phyloP scores from a whole-genome alignment of 2,329 filamentous ascomycete genomes.

The Alternaria postmessia region DNA sequence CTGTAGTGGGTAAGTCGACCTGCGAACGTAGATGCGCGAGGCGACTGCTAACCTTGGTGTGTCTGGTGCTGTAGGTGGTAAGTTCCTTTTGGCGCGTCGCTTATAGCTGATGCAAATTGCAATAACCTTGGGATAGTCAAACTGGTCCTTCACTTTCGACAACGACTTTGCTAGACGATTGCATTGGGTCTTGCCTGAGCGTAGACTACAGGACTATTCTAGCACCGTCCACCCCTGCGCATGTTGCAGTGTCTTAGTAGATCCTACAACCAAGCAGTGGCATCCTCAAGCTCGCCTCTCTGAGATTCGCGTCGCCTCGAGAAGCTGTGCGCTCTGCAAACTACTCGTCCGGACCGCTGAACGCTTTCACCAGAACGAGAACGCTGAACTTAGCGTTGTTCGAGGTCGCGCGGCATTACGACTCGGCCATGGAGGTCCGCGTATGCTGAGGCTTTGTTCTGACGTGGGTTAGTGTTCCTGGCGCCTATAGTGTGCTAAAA shows the following conservation, averaged over 20 bases:
- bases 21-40: no score
- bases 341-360: constrained; percentile 6
- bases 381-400: constrained; percentile 9
- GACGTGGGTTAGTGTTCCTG: constrained; percentile 1
- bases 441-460: constrained; percentile 3
- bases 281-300: constrained; percentile 11
- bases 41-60: no score
- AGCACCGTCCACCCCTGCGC: constrained; percentile 6
- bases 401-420: constrained; percentile 5
- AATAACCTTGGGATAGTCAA: neutral
- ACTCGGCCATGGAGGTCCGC: neutral
- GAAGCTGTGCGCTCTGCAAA: constrained; percentile 17
- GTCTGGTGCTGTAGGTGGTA: no score
- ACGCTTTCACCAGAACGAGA: constrained; percentile 2
- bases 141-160: constrained; percentile 16
- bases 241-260: constrained; percentile 12
- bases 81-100: no score
- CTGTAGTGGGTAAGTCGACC: no score
- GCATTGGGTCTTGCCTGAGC: constrained; percentile 3
- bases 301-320: constrained; percentile 11
- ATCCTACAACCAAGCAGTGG: neutral
- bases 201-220: constrained; percentile 6
- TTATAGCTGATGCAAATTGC: no score
- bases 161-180: constrained; percentile 16
- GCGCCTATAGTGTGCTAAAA: constrained; percentile 6